Base-by-base conservation (phyloP, 1,139 yeast species). In the Candida sp. region DNA sequence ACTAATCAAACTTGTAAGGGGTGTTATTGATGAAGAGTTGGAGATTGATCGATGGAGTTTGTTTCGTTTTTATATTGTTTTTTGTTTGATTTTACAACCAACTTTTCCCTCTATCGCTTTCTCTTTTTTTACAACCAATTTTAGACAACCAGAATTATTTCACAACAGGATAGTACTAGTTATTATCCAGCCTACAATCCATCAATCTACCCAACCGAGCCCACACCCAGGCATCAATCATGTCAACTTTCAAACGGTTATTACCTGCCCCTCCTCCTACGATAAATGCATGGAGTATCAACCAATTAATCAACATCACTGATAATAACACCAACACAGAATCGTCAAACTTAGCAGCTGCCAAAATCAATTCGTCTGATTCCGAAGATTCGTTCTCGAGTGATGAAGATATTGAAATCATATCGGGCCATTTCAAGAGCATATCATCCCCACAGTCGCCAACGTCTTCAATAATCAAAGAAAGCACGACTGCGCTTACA, bases 181-280 rank as follows among this genome's bases (percentile, higher is more conserved):
- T 17, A 5, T 23, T 38, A 25, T 25, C 9, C 17, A 17, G n/a
- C 28, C 9, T 9, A 5, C 4, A 34, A 34, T 23, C 35, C 28
- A 30, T 37, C 37, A 32, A n/a, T 4, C 32, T 39, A 23, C 31
- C 8, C 17, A 26, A 17, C 17, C 17, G 17, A 17, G 17, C 17
- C 26, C 11, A 33, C 7, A 32, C 26, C 33, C 22, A 17, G 6
- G 17, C 17, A 33, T 3, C 8, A 27, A 51, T 17, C 17, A 17
- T 51, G 55, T 44, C 49, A 3, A 47, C 46, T 17, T 47, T 54
- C 40, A 59, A 58, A 49, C 52, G 57, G 32, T 54, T 59, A 42
- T 45, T 53, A 3, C 65, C 65, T 3, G 63, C 65, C 8, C 63
- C 63, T 3, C 52, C 57, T 12, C 65, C 65, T 7, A 39, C 38